phyloP scores from a whole-genome alignment of 2,329 filamentous ascomycete genomes.

The Rhexocercosporidium sp. region DNA sequence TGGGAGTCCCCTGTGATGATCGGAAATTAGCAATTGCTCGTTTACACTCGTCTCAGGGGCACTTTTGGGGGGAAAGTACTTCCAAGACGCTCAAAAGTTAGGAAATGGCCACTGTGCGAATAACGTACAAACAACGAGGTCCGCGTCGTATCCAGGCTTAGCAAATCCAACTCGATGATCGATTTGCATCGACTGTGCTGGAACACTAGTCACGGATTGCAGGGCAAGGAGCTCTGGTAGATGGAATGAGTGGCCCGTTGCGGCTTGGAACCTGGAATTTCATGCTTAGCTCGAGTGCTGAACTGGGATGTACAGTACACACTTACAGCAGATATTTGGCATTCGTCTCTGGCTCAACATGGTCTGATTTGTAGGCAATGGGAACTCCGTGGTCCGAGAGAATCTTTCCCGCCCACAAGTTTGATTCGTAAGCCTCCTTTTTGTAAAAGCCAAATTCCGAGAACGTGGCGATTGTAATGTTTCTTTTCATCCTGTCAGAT shows the following conservation, averaged over 20 bases:
- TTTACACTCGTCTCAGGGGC: no score
- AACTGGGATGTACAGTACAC: not conserved
- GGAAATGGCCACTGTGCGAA: no score
- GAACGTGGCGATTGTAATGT: conserved; percentile 51
- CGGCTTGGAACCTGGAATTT: conserved; percentile 44
- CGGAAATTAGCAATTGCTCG: no score
- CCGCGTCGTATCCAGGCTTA: conserved; percentile 53
- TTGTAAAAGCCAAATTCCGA: conserved; percentile 50
- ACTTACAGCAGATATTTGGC: conserved; percentile 49
- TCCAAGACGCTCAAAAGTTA: no score
- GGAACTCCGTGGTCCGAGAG: conserved; percentile 48
- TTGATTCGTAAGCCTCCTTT: conserved; percentile 49
- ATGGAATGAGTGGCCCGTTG: conserved; percentile 49
- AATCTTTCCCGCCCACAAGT: conserved; percentile 47
- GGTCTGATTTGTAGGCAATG: conserved; percentile 52
- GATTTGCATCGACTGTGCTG: conserved; percentile 50
- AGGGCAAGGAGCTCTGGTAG: conserved; percentile 49
- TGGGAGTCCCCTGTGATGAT: conserved; percentile 56
- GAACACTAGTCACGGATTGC: conserved; percentile 52
- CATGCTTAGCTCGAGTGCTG: not conserved
- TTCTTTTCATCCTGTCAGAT: conserved; percentile 32
- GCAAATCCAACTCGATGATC: conserved; percentile 51
- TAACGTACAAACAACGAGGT: conserved; percentile 56
- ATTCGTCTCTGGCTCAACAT: conserved; percentile 43
- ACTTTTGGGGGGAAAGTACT: no score